phyloP scores from a whole-genome alignment of 768 basidiomycete genomes.

The Auriscalpium microsporum region DNA sequence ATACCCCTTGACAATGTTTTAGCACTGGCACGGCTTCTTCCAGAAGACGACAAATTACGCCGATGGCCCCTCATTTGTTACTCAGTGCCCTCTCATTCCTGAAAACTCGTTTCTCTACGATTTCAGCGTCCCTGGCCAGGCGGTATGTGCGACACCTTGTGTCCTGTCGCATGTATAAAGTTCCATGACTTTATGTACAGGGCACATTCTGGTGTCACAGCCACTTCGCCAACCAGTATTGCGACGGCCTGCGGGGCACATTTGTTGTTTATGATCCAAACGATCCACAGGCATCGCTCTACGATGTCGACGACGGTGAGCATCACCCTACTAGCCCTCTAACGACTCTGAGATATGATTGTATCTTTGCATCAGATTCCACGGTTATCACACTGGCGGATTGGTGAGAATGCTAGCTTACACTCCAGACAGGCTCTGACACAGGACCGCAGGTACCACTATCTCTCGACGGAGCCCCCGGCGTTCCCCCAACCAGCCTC shows the following conservation, averaged over 20 bases:
- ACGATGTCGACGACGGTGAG: conserved; percentile 40
- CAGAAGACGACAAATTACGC: conserved; percentile 30
- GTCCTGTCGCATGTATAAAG: neutral
- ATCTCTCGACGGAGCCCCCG: neutral
- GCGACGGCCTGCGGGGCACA: conserved; percentile 45
- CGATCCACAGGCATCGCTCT: conserved; percentile 32
- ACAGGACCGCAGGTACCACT: neutral
- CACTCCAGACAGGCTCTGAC: neutral
- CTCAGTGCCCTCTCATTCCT: conserved; percentile 27
- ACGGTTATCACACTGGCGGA: conserved; percentile 38
- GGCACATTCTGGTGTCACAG: conserved; percentile 42
- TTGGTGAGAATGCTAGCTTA: conserved; percentile 27
- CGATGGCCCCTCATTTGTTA: conserved; percentile 39
- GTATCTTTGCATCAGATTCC: conserved; percentile 16
- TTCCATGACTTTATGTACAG: neutral
- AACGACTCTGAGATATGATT: neutral
- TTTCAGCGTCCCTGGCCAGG: conserved; percentile 21
- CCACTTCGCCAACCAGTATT: conserved; percentile 43
- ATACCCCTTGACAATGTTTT: neutral
- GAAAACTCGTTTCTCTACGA: conserved; percentile 33
- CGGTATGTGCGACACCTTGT: conserved; percentile 7
- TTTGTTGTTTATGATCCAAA: conserved; percentile 29
- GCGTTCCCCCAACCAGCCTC: conserved; percentile 19
- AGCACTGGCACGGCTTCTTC: conserved; percentile 35
- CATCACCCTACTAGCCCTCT: neutral